A percentile compares a stretch with the other conserved stretches of the same genome.
These are phyloP conservation scores for Rhinocladiella similis DNA, from an alignment of 2,329 filamentous ascomycete genomes.

Conservation along the genomic window DNA sequence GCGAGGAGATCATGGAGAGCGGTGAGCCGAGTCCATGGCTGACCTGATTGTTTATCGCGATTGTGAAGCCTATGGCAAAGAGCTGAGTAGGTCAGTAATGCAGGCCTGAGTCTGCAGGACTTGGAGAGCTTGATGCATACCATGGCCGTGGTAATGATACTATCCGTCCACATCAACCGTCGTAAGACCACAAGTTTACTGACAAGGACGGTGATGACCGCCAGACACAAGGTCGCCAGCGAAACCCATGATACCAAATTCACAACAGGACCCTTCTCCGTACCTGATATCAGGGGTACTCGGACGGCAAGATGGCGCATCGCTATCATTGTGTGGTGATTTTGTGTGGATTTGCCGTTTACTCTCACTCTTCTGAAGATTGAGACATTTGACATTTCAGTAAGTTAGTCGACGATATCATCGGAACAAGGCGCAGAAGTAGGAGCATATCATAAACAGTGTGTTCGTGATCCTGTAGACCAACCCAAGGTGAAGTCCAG, in stretches of 20 bases:
- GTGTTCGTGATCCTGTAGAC: too few relatives aligned
- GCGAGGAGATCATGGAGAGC: slow-evolving; percentile 5
- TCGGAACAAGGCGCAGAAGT: too few relatives aligned
- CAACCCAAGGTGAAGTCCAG: too few relatives aligned
- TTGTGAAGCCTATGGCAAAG: slow-evolving; percentile 16
- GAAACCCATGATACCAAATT: slow-evolving; percentile 18
- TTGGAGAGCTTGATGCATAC: slow-evolving; percentile 8
- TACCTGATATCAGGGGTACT: slow-evolving; percentile 8
- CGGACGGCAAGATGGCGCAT: slow-evolving; percentile 4
- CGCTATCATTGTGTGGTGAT: slow-evolving; percentile 1
- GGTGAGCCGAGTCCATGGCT: slow-evolving; percentile 25
- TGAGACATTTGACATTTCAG: too few relatives aligned
- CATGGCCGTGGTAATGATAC: slow-evolving; percentile 22
- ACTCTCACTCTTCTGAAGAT: too few relatives aligned
- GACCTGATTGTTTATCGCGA: slow-evolving; percentile 27
- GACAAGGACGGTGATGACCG: slow-evolving; percentile 23
- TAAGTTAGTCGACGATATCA: too few relatives aligned
- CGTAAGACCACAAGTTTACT: slow-evolving; percentile 27
- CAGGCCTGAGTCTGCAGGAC: background rate
- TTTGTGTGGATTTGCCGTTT: too few relatives aligned
- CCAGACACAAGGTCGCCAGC: slow-evolving; percentile 17
- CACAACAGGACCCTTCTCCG: slow-evolving; percentile 16
- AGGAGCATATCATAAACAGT: too few relatives aligned
- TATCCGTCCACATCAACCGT: slow-evolving; percentile 24
- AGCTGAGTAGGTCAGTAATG: background rate